Evolutionary conservation across 495 filamentous ascomycete species (phyloP), one percentile per base, ranked within the genome.

Genomic region (Jackrogersella minutella): DNA sequence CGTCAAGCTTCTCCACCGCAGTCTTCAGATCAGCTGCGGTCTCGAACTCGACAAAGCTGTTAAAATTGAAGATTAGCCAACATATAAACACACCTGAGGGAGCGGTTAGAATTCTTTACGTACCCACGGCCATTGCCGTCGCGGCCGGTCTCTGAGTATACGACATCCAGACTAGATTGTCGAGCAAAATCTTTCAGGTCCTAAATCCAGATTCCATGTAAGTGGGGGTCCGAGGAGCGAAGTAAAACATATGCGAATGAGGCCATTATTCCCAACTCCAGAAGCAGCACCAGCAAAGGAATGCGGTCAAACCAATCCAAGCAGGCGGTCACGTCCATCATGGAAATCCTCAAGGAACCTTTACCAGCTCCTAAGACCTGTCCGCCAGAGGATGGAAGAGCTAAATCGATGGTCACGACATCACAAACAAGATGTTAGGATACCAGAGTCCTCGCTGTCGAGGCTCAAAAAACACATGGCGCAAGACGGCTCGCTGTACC

Each of bases 121-220:
- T 78, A 98, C 96, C 95, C 95, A 87, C 89, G 91, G 64, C 93
- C 92, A 78, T 93, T 91, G 64, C 90, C 91, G 69, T 97, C 95
- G 73, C 95, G 92, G 75, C 89, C 90, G 24, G 96, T 93, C 81
- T 99, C 95, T 52, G 93, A 97, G 75, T 96, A 99, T 62, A 99
- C 95, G 68, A 99, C 95, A 77, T 98, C 96, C 77, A 96, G 86
- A 74, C 93, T 92, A 79, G 93, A 96, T 76, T 93, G 91, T 73
- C 95, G 94, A 59, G 95, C 96, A 77, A 98, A 99, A 79, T 99
- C 95, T 91, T 99, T 99, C 39, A 99, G 87, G 78, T 99, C 96
- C 95, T 99, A 91, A 74, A 85, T 77, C 80, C 81, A 82, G 82
- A 83, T 69, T 77, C 78, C 78, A 77, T 79, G 80, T 84, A 82